A percentile compares a stretch with the other conserved stretches of the same genome.
phyloP scores from a whole-genome alignment of 352 stramenopile species.

The Globisporangium lucens region DNA sequence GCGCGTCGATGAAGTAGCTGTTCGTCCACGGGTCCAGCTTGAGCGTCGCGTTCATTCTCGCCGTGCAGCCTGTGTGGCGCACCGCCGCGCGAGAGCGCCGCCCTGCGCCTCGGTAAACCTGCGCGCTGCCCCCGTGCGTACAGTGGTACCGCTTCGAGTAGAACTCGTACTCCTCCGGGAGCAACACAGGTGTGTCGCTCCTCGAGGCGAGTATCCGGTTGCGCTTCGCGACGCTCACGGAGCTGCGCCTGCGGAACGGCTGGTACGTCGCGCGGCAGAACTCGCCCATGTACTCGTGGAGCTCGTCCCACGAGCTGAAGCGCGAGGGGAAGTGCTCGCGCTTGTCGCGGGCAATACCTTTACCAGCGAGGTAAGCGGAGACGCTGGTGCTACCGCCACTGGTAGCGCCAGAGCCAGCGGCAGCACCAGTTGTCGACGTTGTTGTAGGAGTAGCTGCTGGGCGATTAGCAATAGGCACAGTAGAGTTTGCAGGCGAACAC shows the following conservation, averaged over 20 bases:
- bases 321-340: not conserved
- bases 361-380: not conserved
- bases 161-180: not conserved
- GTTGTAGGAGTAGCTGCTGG: not conserved
- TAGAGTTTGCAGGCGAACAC: too few relatives aligned
- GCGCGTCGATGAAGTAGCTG: not conserved
- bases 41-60: conserved; percentile 9
- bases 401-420: not conserved
- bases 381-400: not conserved
- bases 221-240: not conserved
- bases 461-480: not conserved
- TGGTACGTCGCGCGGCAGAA: conserved; percentile 3
- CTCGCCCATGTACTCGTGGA: not conserved
- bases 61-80: conserved; percentile 12
- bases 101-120: not conserved
- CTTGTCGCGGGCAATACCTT: not conserved
- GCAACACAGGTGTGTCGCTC: not conserved
- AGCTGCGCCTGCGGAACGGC: conserved; percentile 1
- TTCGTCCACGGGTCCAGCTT: not conserved
- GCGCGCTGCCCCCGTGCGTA: conserved; percentile 12
- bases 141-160: conserved; percentile 6
- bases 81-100: not conserved
- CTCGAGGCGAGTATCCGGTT: conserved; percentile 31
- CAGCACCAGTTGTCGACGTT: not conserved
- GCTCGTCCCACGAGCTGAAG: conserved; percentile 4